These are phyloP conservation scores for Solanum chacoense DNA, from an alignment of 305 asterid species.

Conservation along the genomic window DNA sequence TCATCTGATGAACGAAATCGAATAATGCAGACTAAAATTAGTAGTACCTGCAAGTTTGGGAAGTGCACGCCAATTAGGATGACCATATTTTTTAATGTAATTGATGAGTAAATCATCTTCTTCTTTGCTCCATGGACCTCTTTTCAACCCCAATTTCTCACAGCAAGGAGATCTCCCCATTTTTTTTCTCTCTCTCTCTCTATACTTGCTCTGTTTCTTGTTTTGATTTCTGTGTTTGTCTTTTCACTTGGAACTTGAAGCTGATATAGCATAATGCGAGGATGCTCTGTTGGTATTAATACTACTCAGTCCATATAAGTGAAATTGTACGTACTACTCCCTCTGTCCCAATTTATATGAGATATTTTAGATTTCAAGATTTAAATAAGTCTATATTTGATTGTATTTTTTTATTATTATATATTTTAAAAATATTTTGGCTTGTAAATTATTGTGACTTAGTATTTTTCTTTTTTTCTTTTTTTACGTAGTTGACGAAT, in stretches of 20 bases:
- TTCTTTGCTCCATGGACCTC: constrained; percentile 59
- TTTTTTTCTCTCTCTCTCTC: neutral
- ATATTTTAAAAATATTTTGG: no score
- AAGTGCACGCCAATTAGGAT: constrained; percentile 57
- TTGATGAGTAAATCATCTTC: constrained; percentile 39
- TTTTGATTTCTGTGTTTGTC: neutral
- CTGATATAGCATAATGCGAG: neutral
- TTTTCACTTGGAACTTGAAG: neutral
- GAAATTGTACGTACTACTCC: no score
- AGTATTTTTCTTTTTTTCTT: no score
- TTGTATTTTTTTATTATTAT: no score
- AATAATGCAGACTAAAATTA: neutral
- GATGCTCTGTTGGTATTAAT: neutral
- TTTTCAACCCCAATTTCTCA: constrained; percentile 46
- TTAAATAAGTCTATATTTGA: no score
- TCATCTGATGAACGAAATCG: neutral
- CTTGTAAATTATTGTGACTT: neutral
- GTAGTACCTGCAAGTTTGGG: constrained; percentile 50
- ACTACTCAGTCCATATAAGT: neutral
- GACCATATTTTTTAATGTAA: constrained; percentile 36
- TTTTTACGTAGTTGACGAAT: no score
- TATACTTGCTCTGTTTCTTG: neutral
- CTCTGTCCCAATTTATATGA: neutral
- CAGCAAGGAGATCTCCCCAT: constrained; percentile 66
- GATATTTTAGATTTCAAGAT: rapidly evolving